Base-by-base conservation (phyloP, 805 yeast species). In the Torulaspora indica region DNA sequence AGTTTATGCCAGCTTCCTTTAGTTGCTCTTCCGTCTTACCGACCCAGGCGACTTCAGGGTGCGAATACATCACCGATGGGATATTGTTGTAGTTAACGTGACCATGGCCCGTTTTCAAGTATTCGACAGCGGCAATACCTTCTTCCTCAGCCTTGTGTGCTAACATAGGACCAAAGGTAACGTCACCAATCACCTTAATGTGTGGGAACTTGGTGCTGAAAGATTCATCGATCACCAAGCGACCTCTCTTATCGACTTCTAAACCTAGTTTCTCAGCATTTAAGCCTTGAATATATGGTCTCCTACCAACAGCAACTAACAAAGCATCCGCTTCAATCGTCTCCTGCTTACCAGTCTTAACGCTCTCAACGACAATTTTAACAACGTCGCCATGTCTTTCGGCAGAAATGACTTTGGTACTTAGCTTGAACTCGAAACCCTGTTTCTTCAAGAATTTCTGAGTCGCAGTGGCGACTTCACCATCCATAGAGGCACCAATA, bases 61-160 rank as follows among this genome's bases (percentile, higher is more conserved):
- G 96, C 39, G 98, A 83, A 78, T 93, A 93, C 98, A 93, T 93
- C 56, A 93, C 98, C 28, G 96, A 81, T 55, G 99, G 99, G 58
- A 93, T 93, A 74, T 86, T 95, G 59, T 82, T 95, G 73, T 93
- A 93, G 81, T 93, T 93, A 57, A 93, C 98, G 68, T 93, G 98
- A 48, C 99, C 99, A 66, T 85, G 85, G 55, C 98, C 98, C 56
- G 71, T 71, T 76, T 88, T 88, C 68, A 93, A 79, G 75, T 80
- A 86, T 74, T 93, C 99, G 54, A 78, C 98, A 55, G 96, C 98
- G 46, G 99, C 99, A 57, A 93, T 83, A 72, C 96, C 99, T 77
- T 93, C 99, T 70, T 93, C 99, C 77, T 93, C 99, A 52, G 99
- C 99, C 78, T 93, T 93, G 79, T 93, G 99, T 54, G 99, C 99